phyloP scores from a whole-genome alignment of 2,329 filamentous ascomycete genomes.

The Fusarium sp. region DNA sequence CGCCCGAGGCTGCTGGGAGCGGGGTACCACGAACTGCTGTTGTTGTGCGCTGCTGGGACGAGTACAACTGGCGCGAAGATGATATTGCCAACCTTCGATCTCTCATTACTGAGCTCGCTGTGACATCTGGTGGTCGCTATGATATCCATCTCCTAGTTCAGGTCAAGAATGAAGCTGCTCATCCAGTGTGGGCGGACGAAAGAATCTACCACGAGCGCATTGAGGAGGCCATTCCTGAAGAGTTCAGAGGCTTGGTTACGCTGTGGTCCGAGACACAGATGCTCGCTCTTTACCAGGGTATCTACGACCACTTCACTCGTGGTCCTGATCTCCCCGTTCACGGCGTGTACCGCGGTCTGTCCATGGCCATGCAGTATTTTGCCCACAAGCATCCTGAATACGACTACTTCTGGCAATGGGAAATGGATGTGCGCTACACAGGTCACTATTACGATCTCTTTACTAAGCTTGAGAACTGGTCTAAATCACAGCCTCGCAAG shows the following conservation, averaged over 20 bases:
- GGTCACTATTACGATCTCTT: conserved; percentile 85
- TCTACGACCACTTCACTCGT: conserved; percentile 77
- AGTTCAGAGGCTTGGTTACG: conserved; percentile 89
- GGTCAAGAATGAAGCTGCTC: conserved; percentile 77
- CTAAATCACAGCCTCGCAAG: conserved; percentile 78
- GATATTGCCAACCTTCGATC: conserved; percentile 85
- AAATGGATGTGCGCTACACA: conserved; percentile 91
- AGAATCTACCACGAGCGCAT: conserved; percentile 74
- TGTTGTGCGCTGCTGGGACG: conserved; percentile 84
- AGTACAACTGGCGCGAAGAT: conserved; percentile 81
- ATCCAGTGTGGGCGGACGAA: conserved; percentile 82
- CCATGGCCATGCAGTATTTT: conserved; percentile 96
- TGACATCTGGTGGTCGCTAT: conserved; percentile 87
- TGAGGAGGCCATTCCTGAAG: conserved; percentile 75
- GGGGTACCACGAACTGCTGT: conserved; percentile 69
- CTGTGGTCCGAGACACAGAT: conserved; percentile 96
- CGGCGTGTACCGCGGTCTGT: conserved; percentile 90
- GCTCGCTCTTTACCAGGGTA: conserved; percentile 86
- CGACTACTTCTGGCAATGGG: conserved; percentile 94
- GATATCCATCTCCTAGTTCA: conserved; percentile 88
- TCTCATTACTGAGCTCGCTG: conserved; percentile 81
- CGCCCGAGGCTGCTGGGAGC: background rate
- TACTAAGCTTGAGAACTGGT: conserved; percentile 74
- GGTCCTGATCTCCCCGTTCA: conserved; percentile 80
- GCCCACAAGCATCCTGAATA: conserved; percentile 89